Evolutionary conservation across 495 filamentous ascomycete genomes (phyloP).

Genomic region (Neurospora sp.): DNA sequence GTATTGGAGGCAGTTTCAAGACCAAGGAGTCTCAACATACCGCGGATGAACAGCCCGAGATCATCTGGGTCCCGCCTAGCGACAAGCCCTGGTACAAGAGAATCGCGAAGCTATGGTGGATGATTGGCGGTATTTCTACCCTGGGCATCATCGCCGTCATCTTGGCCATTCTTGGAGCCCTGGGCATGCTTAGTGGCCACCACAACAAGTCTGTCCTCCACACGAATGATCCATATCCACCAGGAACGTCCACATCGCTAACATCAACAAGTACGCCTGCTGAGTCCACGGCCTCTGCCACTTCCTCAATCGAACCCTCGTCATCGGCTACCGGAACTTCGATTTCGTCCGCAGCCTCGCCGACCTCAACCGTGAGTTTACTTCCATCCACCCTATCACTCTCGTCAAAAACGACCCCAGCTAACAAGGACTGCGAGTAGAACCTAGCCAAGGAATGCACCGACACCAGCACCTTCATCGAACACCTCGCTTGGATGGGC

Average conservation of each 20-base stretch:
- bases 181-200: slow-evolving; percentile 6
- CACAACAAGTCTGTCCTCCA: slow-evolving; percentile 6
- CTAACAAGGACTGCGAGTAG: not conserved
- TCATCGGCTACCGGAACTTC: slow-evolving; percentile 3
- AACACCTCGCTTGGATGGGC: slow-evolving; percentile 7
- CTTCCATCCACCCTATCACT: not conserved
- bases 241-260: slow-evolving; percentile 1
- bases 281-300: not conserved
- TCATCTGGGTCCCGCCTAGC: slow-evolving; percentile 10
- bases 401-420: not conserved
- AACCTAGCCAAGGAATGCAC: slow-evolving; percentile 3
- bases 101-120: slow-evolving; percentile 10
- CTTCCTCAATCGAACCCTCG: not conserved
- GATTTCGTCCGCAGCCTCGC: not conserved
- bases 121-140: slow-evolving; percentile 6
- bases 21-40: slow-evolving; percentile 5
- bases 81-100: slow-evolving; percentile 17
- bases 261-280: slow-evolving; percentile 5
- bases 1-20: not conserved
- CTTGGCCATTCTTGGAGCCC: slow-evolving; percentile 20
- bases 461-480: slow-evolving; percentile 10
- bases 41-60: not conserved
- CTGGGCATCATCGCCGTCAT: slow-evolving; percentile 16
- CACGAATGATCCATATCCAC: not conserved
- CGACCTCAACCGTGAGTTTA: slow-evolving; percentile 5